These are phyloP conservation scores for Penicillium sp. DNA, from an alignment of 2,329 filamentous ascomycete species.

Conservation along the genomic window DNA sequence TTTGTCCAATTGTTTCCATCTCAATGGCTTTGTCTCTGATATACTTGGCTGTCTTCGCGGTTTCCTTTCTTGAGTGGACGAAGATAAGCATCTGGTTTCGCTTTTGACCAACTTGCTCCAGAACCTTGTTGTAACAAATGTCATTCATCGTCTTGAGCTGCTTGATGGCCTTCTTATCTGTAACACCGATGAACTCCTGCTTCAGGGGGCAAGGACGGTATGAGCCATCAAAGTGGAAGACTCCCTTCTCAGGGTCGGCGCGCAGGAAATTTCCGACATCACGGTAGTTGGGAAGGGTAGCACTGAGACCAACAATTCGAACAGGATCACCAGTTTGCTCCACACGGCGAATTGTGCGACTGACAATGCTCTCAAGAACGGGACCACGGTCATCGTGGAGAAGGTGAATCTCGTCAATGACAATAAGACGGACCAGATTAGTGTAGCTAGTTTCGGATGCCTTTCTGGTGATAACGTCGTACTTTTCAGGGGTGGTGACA, in stretches of 20 bases:
- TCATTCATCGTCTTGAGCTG: constrained; percentile 99
- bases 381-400: constrained; percentile 96
- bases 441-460: constrained; percentile 96
- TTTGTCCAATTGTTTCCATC: constrained; percentile 93
- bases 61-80: constrained; percentile 97
- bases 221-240: constrained; percentile 96
- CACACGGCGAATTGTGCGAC: constrained; percentile 85
- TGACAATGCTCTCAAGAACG: constrained; percentile 94
- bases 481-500: constrained; percentile 97
- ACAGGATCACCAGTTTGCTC: constrained; percentile 95
- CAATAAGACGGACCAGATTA: constrained; percentile 90
- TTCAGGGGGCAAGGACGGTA: constrained; percentile 91
- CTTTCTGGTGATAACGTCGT: constrained; percentile 98
- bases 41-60: constrained; percentile 93
- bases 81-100: constrained; percentile 99
- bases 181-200: constrained; percentile 96
- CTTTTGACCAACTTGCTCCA: constrained; percentile 91
- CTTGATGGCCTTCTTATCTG: constrained; percentile 97
- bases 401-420: constrained; percentile 97
- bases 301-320: constrained; percentile 86
- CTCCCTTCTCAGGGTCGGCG: constrained; percentile 77
- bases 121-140: constrained; percentile 94
- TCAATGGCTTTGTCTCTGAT: constrained; percentile 97
- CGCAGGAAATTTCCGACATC: constrained; percentile 95
- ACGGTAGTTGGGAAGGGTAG: constrained; percentile 92